These are phyloP conservation scores for Solanum piurae DNA, from an alignment of 257 asterid species.

Conservation along the genomic window DNA sequence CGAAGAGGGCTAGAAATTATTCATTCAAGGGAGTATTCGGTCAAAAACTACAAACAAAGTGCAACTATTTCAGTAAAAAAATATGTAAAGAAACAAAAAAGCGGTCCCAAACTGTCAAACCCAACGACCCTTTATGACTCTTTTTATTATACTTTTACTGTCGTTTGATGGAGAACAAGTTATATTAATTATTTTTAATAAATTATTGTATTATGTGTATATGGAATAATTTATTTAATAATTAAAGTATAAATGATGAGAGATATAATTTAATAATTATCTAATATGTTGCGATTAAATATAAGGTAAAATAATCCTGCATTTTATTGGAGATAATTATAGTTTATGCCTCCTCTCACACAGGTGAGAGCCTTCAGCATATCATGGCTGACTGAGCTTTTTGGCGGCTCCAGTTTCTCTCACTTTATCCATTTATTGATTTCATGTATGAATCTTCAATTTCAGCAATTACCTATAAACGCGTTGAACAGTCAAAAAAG, in stretches of 20 bases:
- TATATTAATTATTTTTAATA: too few species aligned
- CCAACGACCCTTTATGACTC: neutral
- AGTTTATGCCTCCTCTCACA: neutral
- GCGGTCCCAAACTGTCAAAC: neutral
- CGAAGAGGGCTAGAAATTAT: too few species aligned
- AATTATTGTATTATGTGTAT: too few species aligned
- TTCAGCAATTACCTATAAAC: neutral
- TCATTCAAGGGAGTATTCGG: neutral
- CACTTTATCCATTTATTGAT: neutral
- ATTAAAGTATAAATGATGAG: rapidly evolving
- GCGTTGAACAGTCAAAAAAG: neutral
- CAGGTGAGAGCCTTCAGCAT: neutral
- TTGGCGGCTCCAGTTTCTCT: neutral
- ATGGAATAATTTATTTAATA: rapidly evolving
- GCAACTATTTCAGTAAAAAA: neutral
- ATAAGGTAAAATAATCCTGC: too few species aligned
- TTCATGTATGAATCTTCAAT: neutral
- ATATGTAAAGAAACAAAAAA: neutral
- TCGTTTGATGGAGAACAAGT: rapidly evolving
- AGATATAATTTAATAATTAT: too few species aligned
- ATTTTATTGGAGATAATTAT: too few species aligned
- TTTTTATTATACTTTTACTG: neutral
- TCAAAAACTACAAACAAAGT: neutral
- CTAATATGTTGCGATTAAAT: too few species aligned
- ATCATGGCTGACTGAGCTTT: neutral